A percentile compares a stretch with the other conserved stretches of the same genome.
phyloP scores from a whole-genome alignment of 2,329 filamentous ascomycete species.

The Chrysoporthe cubensis region DNA sequence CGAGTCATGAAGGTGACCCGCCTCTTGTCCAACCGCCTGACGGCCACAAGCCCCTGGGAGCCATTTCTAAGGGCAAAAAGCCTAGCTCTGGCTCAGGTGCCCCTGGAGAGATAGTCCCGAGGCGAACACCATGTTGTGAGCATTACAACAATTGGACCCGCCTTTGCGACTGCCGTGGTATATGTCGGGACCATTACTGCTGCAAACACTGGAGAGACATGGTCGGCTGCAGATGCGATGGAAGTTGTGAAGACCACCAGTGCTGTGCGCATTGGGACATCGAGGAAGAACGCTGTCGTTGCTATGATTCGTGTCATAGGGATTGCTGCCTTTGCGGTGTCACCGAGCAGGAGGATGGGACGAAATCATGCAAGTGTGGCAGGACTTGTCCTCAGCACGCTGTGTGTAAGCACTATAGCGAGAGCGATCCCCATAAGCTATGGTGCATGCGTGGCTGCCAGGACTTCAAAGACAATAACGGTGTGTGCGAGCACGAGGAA shows the following conservation, averaged over 20 bases:
- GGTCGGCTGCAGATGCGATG: background rate
- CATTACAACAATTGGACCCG: background rate
- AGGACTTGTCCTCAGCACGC: background rate
- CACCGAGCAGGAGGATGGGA: background rate
- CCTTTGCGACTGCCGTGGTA: constrained; percentile 2
- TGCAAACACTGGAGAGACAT: background rate
- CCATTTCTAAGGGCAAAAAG: background rate
- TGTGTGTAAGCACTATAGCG: background rate
- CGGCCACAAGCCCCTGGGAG: background rate
- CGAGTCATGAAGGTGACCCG: background rate
- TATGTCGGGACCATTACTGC: background rate
- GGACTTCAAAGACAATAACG: background rate
- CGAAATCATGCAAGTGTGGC: background rate
- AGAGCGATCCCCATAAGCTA: background rate
- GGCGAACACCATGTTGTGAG: background rate
- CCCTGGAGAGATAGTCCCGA: background rate
- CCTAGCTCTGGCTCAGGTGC: too few species aligned
- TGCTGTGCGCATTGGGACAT: background rate
- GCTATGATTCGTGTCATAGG: background rate
- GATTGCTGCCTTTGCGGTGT: constrained; percentile 1
- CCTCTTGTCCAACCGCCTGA: background rate
- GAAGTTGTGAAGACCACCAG: background rate
- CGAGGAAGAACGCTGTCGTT: background rate
- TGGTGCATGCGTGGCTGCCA: constrained; percentile 2
- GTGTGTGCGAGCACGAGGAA: background rate